A percentile compares a stretch with the other conserved stretches of the same genome.
Conservation (phyloP, 23 red algal species). For the Agarophyton chilense region DNA sequence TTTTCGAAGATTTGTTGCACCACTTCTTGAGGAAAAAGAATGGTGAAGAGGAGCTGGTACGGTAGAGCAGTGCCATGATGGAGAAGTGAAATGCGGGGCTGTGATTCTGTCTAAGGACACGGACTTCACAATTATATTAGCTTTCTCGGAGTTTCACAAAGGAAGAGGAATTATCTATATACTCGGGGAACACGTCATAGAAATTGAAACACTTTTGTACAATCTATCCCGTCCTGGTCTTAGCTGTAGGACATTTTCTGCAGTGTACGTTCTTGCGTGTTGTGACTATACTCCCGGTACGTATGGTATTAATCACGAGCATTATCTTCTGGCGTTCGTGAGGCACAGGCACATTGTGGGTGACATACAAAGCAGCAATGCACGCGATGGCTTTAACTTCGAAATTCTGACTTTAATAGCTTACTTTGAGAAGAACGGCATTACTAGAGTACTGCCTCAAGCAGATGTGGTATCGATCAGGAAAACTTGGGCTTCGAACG, state of each 20-base stretch:
- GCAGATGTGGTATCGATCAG: no score
- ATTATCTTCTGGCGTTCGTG: neutral
- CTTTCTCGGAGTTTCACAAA: neutral
- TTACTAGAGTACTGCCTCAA: no score
- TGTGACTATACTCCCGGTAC: constrained; percentile 1
- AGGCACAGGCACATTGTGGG: neutral
- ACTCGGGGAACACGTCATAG: constrained; percentile 8
- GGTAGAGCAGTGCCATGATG: no score
- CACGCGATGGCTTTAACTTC: neutral
- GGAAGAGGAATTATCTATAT: constrained; percentile 3
- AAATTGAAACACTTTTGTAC: neutral
- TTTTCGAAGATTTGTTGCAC: neutral
- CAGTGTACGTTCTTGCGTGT: neutral
- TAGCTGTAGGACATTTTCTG: neutral
- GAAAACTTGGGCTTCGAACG: no score
- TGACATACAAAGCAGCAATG: neutral
- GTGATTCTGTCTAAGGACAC: constrained; percentile 5
- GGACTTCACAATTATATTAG: constrained; percentile 23
- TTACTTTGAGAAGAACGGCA: constrained; percentile 21
- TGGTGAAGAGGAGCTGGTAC: neutral
- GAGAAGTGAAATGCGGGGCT: neutral
- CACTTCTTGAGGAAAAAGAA: neutral
- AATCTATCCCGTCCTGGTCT: neutral
- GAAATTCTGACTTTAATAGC: neutral
- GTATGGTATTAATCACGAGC: neutral